Evolutionary conservation across 2,329 filamentous ascomycete genomes (phyloP), one percentile per base, ranked within the genome.

Genomic region (Pseudogymnoascus sp.): DNA sequence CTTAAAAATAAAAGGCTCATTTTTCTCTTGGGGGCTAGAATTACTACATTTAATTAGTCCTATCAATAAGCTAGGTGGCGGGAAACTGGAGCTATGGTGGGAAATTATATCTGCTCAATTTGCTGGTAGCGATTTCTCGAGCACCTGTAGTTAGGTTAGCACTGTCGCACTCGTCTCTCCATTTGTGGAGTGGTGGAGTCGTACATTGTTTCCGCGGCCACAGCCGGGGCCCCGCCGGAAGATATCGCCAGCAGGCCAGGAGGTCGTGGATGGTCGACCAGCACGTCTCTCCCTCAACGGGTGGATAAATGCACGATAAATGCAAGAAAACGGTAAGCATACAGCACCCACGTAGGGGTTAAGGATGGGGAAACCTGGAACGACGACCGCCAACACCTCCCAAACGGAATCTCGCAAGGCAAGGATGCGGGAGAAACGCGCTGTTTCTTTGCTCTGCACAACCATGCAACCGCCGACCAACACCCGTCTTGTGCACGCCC

Each of bases 181-280:
- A 56, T 29, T 56, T 33, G 26, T 56, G 46, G 46, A 56, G 46
- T 56, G 46, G 46, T 56, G 46, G 46, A 56, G 46, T 56, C 46
- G 44, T 26, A 19, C 33, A 33, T 56, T 56, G 46, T 19, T 33
- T 56, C 46, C 46, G 46, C 46, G 46, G 46, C 46, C 46, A 56
- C 46, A 56, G 46, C 46, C 46, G 46, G 46, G 46, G 46, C 46
- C 46, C 46, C 46, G 46, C 26, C 26, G 26, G 46, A 56, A 56
- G 46, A 56, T 56, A 56, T 56, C 46, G 46, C 46, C 46, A 56
- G 46, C 44, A 46, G 21, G 42, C 21, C 9, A 29, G 26, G 2
- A 29, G 19, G 17, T 19, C 17, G 17, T 11, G 11, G 13, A 50
- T 29, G 23, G 44, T 29, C 44, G 17, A 29, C 13, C 44, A 50